Evolutionary conservation across 2,329 filamentous ascomycete genomes (phyloP).

Genomic region (Meredithiella fracta): DNA sequence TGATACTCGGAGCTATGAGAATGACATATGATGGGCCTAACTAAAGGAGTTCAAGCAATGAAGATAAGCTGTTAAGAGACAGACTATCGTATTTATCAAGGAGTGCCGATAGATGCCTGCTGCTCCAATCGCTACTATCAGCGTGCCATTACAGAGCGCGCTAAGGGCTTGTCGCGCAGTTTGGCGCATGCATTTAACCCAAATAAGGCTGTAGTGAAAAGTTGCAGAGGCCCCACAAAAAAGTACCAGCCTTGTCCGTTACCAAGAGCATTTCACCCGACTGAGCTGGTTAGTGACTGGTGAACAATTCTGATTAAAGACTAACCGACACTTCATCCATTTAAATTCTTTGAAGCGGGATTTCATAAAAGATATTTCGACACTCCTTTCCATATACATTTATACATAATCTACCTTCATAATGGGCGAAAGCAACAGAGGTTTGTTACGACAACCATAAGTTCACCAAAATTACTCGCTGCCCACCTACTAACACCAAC

Average conservation of each 20-base stretch:
- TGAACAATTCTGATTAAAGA: not conserved
- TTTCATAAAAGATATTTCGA: too few relatives aligned
- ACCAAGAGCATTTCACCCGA: not conserved
- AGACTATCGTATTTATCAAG: not conserved
- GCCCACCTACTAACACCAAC: not conserved
- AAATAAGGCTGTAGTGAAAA: slow-evolving; percentile 6
- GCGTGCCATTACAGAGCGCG: slow-evolving; percentile 4
- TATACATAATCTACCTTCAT: slow-evolving; percentile 18
- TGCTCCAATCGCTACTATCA: not conserved
- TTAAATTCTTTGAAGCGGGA: too few relatives aligned
- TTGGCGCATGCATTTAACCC: slow-evolving; percentile 8
- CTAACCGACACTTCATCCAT: too few relatives aligned
- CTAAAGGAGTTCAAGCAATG: too few relatives aligned
- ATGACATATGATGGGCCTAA: not conserved
- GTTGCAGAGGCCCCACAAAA: slow-evolving; percentile 9
- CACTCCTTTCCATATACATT: not conserved
- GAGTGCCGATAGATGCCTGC: slow-evolving; percentile 1
- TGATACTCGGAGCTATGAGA: too few relatives aligned
- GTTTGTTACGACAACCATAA: slow-evolving; percentile 10
- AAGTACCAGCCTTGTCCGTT: slow-evolving; percentile 13
- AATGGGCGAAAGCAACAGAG: slow-evolving; percentile 50
- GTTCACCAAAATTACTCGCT: slow-evolving; percentile 22
- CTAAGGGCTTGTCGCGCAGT: not conserved
- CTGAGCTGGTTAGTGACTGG: not conserved
- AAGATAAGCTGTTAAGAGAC: too few relatives aligned